A percentile compares a stretch with the other conserved stretches of the same genome.
Evolutionary conservation across 352 stramenopile species (phyloP).

Genomic region (Lagenidium sp.): DNA sequence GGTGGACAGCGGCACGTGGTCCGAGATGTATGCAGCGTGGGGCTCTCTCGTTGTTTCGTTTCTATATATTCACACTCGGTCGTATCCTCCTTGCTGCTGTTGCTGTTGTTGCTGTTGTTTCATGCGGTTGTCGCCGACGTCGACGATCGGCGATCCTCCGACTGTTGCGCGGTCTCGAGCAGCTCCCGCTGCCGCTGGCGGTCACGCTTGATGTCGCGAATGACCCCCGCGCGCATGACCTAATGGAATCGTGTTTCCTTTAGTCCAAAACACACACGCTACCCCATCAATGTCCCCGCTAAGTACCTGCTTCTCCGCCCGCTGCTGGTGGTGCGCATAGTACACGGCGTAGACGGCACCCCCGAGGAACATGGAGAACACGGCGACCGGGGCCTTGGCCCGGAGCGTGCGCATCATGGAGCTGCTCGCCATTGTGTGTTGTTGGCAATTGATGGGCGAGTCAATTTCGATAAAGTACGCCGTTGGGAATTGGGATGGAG

Average conservation of each 20-base stretch:
- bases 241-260: neutral
- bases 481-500: too few relatives aligned
- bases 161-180: slow-evolving; percentile 25
- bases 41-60: too few relatives aligned
- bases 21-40: too few relatives aligned
- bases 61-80: too few relatives aligned
- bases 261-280: neutral
- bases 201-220: slow-evolving; percentile 75
- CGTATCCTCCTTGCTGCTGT: too few relatives aligned
- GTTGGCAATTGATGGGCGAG: too few relatives aligned
- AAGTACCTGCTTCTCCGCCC: slow-evolving; percentile 56
- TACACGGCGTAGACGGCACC: slow-evolving; percentile 54
- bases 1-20: too few relatives aligned
- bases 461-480: too few relatives aligned
- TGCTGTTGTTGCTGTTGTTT: neutral
- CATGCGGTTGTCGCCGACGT: too few relatives aligned
- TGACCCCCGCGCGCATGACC: slow-evolving; percentile 64
- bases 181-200: slow-evolving; percentile 33
- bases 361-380: slow-evolving; percentile 29
- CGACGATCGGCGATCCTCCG: too few relatives aligned
- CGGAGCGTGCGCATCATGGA: slow-evolving; percentile 1
- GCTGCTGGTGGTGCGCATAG: slow-evolving; percentile 76
- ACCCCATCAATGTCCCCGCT: neutral
- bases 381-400: slow-evolving; percentile 39
- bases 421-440: too few relatives aligned